Evolutionary conservation across 495 filamentous ascomycete genomes (phyloP), one percentile per base, ranked within the genome.

Genomic region (Letharia columbiana): DNA sequence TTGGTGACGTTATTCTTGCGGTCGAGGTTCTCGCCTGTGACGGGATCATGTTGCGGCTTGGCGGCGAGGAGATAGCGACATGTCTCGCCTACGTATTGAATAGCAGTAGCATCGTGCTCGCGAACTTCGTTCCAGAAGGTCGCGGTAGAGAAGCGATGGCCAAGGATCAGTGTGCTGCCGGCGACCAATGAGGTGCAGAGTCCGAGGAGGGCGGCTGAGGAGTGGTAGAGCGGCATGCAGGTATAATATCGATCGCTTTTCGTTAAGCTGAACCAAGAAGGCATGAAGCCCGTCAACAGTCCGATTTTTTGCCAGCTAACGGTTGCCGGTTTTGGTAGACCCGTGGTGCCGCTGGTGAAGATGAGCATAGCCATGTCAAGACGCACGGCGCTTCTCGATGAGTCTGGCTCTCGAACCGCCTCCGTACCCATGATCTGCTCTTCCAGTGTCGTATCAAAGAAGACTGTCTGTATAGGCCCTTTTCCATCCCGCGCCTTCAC

Each of bases 71-170:
- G 83, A 74, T 98, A 98, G 3, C 94, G 87, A 66, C 91, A 91
- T 0, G 90, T 96, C 73, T 98, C 94, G 44, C 94, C 94, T 13
- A 98, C 93, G 69, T 98, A 98, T 71, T 97, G 94, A 67, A 98
- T 88, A 31, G 91, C 79, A 0, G 90, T 96, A 39, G 93, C 88
- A 33, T 89, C 74, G 45, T 84, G 84, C 37, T 83, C 81, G 12
- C 89, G 84, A 33, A 88, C 87, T 63, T 96, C 91, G 39, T 84
- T 81, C 87, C 91, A 95, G 77, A 96, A 98, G 2, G 81, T 89
- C 44, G 82, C 82, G 5, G 86, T 91, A 17, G 88, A 91, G 78
- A 98, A 98, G 68, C 87, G 87, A 69, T 85, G 89, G 45, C 89
- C 88, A 13, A 98, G 71, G 65, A 87, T 80, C 40, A 95, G 75